phyloP scores from a whole-genome alignment of 139 green algal genomes.

The Pleodorina starrii region DNA sequence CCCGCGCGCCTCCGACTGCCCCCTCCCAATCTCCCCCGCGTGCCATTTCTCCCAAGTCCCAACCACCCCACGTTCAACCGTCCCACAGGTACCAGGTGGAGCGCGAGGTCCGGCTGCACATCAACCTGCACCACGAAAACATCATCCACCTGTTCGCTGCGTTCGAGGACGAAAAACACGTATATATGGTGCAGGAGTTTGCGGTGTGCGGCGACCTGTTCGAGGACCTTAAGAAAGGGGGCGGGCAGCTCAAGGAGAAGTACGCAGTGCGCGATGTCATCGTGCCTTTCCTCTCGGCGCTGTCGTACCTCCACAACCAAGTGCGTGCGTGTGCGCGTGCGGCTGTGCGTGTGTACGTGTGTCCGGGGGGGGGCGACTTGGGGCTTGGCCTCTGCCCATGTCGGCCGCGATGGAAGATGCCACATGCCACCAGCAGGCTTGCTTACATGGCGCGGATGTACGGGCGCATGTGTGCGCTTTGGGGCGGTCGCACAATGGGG shows the following conservation, averaged over 20 bases:
- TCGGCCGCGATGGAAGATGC: too few species aligned
- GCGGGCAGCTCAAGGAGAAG: constrained; percentile 76
- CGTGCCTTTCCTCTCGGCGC: constrained; percentile 74
- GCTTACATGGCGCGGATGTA: neutral
- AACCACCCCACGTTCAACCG: neutral
- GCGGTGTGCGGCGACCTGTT: constrained; percentile 84
- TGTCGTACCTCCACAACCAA: constrained; percentile 77
- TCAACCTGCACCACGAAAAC: constrained; percentile 66
- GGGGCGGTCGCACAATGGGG: neutral
- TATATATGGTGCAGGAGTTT: constrained; percentile 86
- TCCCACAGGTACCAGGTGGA: constrained; percentile 66
- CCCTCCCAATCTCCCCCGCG: too few species aligned
- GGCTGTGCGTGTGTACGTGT: too few species aligned
- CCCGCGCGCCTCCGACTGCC: too few species aligned
- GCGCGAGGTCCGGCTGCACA: constrained; percentile 73
- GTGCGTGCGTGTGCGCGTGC: constrained; percentile 13
- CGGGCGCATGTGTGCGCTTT: too few species aligned
- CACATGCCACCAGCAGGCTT: too few species aligned
- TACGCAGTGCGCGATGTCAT: constrained; percentile 71
- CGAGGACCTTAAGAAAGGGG: constrained; percentile 77
- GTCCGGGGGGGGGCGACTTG: neutral
- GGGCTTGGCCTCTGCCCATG: too few species aligned
- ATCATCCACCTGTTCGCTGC: constrained; percentile 80
- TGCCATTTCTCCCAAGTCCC: neutral
- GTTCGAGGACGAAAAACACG: constrained; percentile 85